Evolutionary conservation across 148 eudicot genomes (phyloP).

Genomic region (Fagopyrum tataricum): DNA sequence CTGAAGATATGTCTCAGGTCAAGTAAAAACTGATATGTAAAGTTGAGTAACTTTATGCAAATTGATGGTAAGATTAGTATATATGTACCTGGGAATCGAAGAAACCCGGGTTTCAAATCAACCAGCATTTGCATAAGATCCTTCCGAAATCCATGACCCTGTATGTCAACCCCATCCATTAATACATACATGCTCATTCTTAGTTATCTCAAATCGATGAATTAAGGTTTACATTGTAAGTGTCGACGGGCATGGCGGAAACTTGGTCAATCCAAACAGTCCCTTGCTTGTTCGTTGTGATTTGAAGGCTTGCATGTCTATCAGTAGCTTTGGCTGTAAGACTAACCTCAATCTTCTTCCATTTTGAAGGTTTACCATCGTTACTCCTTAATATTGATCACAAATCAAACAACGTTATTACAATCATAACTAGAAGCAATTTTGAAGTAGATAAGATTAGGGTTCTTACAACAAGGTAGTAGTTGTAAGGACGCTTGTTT

Average conservation of each 20-base stretch:
- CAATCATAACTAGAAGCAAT: neutral
- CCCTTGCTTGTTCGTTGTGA: conserved; percentile 51
- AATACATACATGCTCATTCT: no score
- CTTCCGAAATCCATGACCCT: conserved; percentile 92
- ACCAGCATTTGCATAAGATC: conserved; percentile 75
- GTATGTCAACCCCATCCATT: neutral
- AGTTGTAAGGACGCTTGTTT: conserved; percentile 19
- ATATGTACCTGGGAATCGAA: conserved; percentile 82
- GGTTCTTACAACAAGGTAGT: conserved; percentile 18
- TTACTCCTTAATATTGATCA: conserved; percentile 23
- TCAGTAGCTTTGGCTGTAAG: conserved; percentile 45
- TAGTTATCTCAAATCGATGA: neutral
- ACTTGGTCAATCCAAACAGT: conserved; percentile 89
- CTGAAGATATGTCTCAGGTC: conserved; percentile 19
- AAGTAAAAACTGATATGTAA: no score
- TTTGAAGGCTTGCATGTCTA: conserved; percentile 47
- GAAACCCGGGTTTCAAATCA: conserved; percentile 66
- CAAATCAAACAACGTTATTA: neutral
- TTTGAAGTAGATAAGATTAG: neutral
- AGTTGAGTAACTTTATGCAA: no score
- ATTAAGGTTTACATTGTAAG: conserved; percentile 47
- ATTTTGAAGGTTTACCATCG: conserved; percentile 33
- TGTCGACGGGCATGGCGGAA: conserved; percentile 70
- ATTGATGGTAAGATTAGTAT: no score
- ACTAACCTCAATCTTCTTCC: conserved; percentile 49